phyloP scores from a whole-genome alignment of 2,329 filamentous ascomycete species.

The Trichoderma gracile region DNA sequence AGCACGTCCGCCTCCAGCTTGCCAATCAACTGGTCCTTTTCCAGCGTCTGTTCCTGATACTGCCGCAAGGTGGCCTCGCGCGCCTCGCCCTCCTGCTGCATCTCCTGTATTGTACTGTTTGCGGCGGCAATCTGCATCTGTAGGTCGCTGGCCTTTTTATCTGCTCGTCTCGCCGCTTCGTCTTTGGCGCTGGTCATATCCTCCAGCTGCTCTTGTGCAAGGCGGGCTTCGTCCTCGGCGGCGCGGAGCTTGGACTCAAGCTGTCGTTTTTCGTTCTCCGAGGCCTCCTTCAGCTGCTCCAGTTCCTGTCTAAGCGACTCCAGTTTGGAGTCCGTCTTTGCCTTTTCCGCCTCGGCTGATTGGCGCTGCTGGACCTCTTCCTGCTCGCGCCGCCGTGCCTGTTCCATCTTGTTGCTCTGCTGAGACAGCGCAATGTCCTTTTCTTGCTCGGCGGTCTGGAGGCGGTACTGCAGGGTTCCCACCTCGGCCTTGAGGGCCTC shows the following conservation, averaged over 20 bases:
- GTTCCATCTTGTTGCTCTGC: conserved; percentile 80
- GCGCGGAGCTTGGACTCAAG: conserved; percentile 70
- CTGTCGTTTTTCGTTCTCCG: conserved; percentile 60
- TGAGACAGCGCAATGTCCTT: conserved; percentile 76
- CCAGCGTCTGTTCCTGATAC: conserved; percentile 65
- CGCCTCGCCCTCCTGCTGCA: conserved; percentile 58
- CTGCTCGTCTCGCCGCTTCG: conserved; percentile 65
- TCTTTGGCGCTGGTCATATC: conserved; percentile 65
- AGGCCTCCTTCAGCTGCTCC: conserved; percentile 51
- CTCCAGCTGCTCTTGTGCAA: conserved; percentile 77
- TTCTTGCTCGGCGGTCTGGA: conserved; percentile 85
- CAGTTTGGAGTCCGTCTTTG: conserved; percentile 51
- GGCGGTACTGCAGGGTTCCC: conserved; percentile 82
- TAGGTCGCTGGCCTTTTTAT: conserved; percentile 57
- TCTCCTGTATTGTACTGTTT: conserved; percentile 54
- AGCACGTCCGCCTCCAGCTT: conserved; percentile 81
- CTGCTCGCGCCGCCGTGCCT: conserved; percentile 77
- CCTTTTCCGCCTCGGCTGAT: conserved; percentile 57
- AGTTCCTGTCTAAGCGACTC: conserved; percentile 55
- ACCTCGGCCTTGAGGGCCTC: conserved; percentile 89
- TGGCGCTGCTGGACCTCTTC: conserved; percentile 74
- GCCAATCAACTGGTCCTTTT: conserved; percentile 70
- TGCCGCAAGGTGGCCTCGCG: conserved; percentile 59
- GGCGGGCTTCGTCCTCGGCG: conserved; percentile 69
- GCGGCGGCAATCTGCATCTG: conserved; percentile 52